Evolutionary conservation across 495 filamentous ascomycete genomes (phyloP).

Genomic region (Hypoxylon fuscum): DNA sequence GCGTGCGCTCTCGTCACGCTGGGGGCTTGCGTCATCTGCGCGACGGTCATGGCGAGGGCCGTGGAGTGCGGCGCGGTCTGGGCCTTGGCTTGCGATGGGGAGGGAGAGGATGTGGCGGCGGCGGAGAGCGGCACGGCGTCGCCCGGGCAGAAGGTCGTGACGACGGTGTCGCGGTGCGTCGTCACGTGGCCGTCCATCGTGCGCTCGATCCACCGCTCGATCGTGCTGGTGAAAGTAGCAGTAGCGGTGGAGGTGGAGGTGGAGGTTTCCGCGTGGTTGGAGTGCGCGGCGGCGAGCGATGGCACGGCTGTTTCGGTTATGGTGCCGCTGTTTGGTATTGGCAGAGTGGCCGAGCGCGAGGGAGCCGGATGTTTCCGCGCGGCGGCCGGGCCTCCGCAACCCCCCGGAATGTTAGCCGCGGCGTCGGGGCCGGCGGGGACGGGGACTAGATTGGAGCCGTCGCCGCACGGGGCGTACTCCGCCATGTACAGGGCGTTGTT

Average conservation of each 20-base stretch:
- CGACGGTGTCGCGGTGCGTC: conserved; percentile 21
- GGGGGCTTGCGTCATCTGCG: too few relatives aligned
- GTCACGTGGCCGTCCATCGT: conserved; percentile 11
- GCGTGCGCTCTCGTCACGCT: too few relatives aligned
- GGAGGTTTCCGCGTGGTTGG: too few relatives aligned
- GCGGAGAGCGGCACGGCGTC: conserved; percentile 7
- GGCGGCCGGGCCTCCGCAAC: conserved; percentile 23
- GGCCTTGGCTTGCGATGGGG: not conserved
- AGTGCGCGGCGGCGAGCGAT: too few relatives aligned
- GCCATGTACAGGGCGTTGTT: conserved; percentile 46
- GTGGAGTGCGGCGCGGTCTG: not conserved
- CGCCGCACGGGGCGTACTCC: conserved; percentile 37
- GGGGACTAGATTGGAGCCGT: conserved; percentile 33
- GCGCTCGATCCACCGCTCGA: conserved; percentile 25
- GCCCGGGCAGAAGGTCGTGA: conserved; percentile 35
- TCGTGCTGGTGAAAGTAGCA: conserved; percentile 30
- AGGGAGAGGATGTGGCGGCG: not conserved
- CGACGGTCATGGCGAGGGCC: too few relatives aligned
- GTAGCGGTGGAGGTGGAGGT: conserved; percentile 14
- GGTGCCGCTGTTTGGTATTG: too few relatives aligned
- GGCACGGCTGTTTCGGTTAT: too few relatives aligned
- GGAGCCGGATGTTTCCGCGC: not conserved
- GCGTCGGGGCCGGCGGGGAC: conserved; percentile 39
- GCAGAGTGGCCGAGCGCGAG: too few relatives aligned
- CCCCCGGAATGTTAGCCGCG: conserved; percentile 39